Evolutionary conservation across 1,139 yeast species (phyloP).

Genomic region (Kurtzmaniella quercitrusa): DNA sequence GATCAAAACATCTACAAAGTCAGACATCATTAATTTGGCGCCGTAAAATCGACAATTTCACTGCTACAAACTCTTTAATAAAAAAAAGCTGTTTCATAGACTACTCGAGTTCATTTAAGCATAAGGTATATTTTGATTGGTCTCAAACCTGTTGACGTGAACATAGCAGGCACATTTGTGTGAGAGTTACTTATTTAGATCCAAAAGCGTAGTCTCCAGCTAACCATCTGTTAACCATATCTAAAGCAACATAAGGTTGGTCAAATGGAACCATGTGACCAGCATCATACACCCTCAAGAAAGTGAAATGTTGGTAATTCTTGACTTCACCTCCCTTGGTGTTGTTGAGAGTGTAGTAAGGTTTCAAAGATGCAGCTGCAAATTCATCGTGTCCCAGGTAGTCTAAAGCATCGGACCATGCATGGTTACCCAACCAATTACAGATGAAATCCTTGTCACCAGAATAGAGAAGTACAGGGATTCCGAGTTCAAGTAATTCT

Average conservation of each 20-base stretch:
- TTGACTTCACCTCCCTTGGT: conserved; percentile 10
- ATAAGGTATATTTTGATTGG: too few relatives aligned
- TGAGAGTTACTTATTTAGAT: background rate
- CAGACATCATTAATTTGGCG: too few relatives aligned
- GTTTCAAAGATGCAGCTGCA: conserved; percentile 20
- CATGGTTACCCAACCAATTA: conserved; percentile 17
- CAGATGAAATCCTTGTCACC: conserved; percentile 18
- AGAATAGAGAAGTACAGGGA: conserved; percentile 14
- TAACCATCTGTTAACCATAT: conserved; percentile 11
- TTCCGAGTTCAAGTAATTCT: conserved; percentile 9
- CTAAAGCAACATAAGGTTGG: conserved; percentile 9
- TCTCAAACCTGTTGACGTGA: too few relatives aligned
- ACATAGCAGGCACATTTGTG: background rate
- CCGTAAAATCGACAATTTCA: too few relatives aligned
- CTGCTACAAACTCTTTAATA: too few relatives aligned
- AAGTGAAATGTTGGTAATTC: conserved; percentile 10
- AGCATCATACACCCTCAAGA: conserved; percentile 11
- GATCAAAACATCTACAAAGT: too few relatives aligned
- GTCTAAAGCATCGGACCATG: conserved; percentile 15
- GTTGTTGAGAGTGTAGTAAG: conserved; percentile 26
- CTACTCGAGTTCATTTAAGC: too few relatives aligned
- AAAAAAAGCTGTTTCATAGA: too few relatives aligned
- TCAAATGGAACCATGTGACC: conserved; percentile 14
- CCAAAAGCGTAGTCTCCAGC: conserved; percentile 8
- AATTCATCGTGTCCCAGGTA: conserved; percentile 17